phyloP scores from a whole-genome alignment of 2,329 filamentous ascomycete species.

The Phaeosphaeriaceae sp. region DNA sequence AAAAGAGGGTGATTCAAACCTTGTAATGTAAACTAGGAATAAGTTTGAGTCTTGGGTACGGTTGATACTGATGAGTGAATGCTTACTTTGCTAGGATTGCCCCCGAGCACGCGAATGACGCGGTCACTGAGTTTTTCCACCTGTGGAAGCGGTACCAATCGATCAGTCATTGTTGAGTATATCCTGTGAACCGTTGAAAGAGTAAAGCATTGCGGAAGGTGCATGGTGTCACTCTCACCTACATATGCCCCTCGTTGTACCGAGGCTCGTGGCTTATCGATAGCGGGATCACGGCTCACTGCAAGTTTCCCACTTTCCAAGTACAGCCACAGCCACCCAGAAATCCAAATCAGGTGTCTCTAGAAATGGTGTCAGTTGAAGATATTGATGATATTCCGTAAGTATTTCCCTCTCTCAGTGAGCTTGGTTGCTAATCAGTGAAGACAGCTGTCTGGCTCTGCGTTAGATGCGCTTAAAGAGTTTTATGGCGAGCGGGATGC shows the following conservation, averaged over 20 bases:
- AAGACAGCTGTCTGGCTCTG: constrained; percentile 69
- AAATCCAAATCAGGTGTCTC: constrained; percentile 1
- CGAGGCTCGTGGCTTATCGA: constrained; percentile 37
- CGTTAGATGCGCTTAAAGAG: constrained; percentile 72
- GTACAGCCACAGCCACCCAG: constrained; percentile 11
- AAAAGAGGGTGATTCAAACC: constrained; percentile 46
- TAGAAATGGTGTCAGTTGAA: constrained; percentile 31
- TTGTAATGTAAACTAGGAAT: constrained; percentile 65
- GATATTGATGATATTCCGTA: constrained; percentile 48
- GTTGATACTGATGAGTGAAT: not conserved
- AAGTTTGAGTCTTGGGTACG: constrained; percentile 18
- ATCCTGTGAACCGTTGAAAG: constrained; percentile 22
- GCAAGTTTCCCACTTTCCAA: constrained; percentile 30
- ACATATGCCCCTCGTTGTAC: constrained; percentile 17
- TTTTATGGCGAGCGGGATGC: constrained; percentile 78
- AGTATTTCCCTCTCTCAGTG: constrained; percentile 8
- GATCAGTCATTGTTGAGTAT: constrained; percentile 62
- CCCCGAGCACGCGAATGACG: constrained; percentile 84
- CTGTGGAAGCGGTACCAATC: constrained; percentile 70
- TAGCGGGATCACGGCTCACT: constrained; percentile 20
- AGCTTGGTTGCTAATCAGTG: constrained; percentile 22
- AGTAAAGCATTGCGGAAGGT: constrained; percentile 31
- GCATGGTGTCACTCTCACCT: constrained; percentile 31
- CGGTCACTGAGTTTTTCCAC: constrained; percentile 78
- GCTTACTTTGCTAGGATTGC: constrained; percentile 82